These are phyloP conservation scores for Wallacemonas collosoma DNA, from an alignment of 208 protist species.

Conservation along the genomic window DNA sequence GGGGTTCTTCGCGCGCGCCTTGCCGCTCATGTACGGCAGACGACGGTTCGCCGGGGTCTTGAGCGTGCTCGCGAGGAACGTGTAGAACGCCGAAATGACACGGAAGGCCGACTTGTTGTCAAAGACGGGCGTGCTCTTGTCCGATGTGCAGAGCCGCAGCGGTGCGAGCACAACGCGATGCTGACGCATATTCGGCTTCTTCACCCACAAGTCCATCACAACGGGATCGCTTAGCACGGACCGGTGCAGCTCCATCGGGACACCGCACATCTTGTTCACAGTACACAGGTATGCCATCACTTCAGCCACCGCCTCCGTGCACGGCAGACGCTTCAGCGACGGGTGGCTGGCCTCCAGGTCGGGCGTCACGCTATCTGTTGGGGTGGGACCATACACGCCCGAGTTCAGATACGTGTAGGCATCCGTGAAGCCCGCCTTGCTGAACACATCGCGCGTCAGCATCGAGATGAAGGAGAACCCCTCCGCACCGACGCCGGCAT, in stretches of 20 bases:
- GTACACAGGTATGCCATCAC: slow-evolving; percentile 84
- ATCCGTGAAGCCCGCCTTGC: slow-evolving; percentile 49
- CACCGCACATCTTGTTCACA: slow-evolving; percentile 63
- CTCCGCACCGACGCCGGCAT: slow-evolving; percentile 68
- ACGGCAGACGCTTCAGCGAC: slow-evolving; percentile 18
- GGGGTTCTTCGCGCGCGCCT: slow-evolving; percentile 50
- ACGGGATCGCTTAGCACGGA: slow-evolving; percentile 79
- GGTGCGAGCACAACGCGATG: slow-evolving; percentile 83
- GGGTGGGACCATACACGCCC: slow-evolving; percentile 23
- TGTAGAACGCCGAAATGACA: slow-evolving; percentile 83
- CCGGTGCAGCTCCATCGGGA: slow-evolving; percentile 87
- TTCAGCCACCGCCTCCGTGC: slow-evolving; percentile 63
- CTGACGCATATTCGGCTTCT: slow-evolving; percentile 42
- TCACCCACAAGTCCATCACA: slow-evolving; percentile 59
- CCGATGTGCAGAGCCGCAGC: slow-evolving; percentile 47
- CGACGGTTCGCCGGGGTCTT: slow-evolving; percentile 34
- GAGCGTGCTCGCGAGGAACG: slow-evolving; percentile 51
- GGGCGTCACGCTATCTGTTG: slow-evolving; percentile 2
- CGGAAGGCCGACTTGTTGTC: slow-evolving; percentile 64
- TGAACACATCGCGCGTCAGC: slow-evolving; percentile 73
- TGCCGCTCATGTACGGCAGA: slow-evolving; percentile 77
- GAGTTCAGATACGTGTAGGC: slow-evolving; percentile 40
- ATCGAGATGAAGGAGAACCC: slow-evolving; percentile 82
- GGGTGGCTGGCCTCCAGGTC: slow-evolving; percentile 15
- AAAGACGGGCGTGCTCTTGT: slow-evolving; percentile 32